Evolutionary conservation across 108 stramenopile species (phyloP), one percentile per base, ranked within the genome.

Genomic region (Cyclotella kingstonii): DNA sequence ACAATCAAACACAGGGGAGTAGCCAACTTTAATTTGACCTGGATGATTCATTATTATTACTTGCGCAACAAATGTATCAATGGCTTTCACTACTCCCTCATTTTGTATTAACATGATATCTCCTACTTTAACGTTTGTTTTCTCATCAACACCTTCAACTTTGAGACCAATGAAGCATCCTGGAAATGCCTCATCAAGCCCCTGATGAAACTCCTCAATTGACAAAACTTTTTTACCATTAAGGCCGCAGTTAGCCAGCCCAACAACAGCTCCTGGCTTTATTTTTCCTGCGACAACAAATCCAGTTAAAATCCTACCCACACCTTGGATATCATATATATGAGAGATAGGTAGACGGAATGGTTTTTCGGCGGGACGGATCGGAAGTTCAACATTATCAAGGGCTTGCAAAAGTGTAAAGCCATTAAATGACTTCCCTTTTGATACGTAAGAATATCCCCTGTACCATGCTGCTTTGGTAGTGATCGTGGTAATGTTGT

Each of bases 321-420:
- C 90, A 52, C 95, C 95, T 58, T 84, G 89, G 62, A 95, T 95
- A 77, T 95, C 92, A 83, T 91, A 96, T 28, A 97, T 94, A 81
- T 97, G 93, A 70, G 95, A 95, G 40, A 98, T 75, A 21, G 97
- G 97, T 25, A 98, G 64, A 61, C 97, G 94, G n/a, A 98, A 89
- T 31, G 96, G 90, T 80, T 95, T 96, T 66, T 93, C 90, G 48
- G 78, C 73, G 36, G 88, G 89, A 50, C 95, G 89, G 67, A 89
- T 91, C 25, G 95, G 96, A 43, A 85, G 81, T 31, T 78, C 81
- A 51, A 90, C 66, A 61, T 64, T 76, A 74, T 98, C 95, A 33
- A 98, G 88, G 29, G 94, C 95, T 72, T 97, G 91, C 7, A 98
- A 81, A 30, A 98, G 89, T 63, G 51, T 74, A 31, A 95, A 94